A percentile compares a stretch with the other conserved stretches of the same genome.
Conservation (phyloP, 306 rosid genomes). For the Gillenia trifoliata region DNA sequence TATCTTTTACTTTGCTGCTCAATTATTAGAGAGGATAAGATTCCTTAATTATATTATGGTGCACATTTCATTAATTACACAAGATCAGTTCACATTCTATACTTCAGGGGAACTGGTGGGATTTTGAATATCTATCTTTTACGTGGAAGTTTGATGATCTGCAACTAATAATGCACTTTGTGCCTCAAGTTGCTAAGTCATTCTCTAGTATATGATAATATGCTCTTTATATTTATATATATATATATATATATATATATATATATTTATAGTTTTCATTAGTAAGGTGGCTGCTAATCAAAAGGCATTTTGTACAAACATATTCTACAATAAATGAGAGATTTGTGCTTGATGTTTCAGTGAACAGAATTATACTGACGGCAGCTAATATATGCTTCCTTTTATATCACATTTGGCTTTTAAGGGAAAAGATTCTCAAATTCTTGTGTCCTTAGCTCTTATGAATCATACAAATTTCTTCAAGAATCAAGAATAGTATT, state of each 20-base stretch:
- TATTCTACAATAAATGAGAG: constrained; percentile 12
- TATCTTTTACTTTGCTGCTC: constrained; percentile 12
- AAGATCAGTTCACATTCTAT: constrained; percentile 7
- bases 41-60: constrained; percentile 35
- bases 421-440: constrained; percentile 5
- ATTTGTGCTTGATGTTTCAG: background rate
- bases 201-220: constrained; percentile 19
- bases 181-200: constrained; percentile 34
- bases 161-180: constrained; percentile 26
- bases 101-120: constrained; percentile 14
- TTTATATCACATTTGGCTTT: constrained; percentile 6
- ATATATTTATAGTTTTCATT: background rate
- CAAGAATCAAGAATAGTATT: background rate
- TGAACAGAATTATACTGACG: background rate
- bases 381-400: background rate
- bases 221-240: too few species aligned
- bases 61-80: constrained; percentile 10
- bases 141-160: constrained; percentile 14
- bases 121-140: constrained; percentile 16
- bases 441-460: background rate
- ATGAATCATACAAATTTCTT: background rate
- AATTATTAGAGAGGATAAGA: constrained; percentile 33
- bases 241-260: too few species aligned
- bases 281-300: background rate
- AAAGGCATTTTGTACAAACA: constrained; percentile 19